Base-by-base conservation (phyloP, 1,284 basidiomycete genomes). In the Naganishia sp. region DNA sequence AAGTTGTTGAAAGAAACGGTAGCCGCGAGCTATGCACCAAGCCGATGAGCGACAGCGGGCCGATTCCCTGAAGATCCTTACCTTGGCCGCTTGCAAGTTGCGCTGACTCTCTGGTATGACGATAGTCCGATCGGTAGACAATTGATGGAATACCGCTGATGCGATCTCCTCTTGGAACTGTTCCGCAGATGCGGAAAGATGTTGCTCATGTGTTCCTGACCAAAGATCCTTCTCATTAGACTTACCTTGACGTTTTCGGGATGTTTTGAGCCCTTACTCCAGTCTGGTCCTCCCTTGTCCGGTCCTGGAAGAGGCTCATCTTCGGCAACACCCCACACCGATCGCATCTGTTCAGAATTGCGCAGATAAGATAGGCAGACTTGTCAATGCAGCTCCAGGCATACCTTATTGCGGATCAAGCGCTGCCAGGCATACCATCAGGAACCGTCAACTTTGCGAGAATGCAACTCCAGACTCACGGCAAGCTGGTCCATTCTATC, bases 1-100 rank as follows among this genome's bases (percentile, higher is more conserved):
- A 78, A 76, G 68, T 80, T 80, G 35, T 68, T 52, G 53, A 79
- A 78, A 1, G 77, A 72, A 10, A 77, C 78, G 45, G 70, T 69
- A 7, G 74, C 72, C 0, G 75, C 71, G 2, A 58, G 56, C 71
- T 72, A 45, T 21, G 7, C 13, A 35, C 23, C 23, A 13, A 11
- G n/a, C 7, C 17, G 15, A 25, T 17, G 15, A 21, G 31, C 55
- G 31, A 42, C 17, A 49, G 9, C 1, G 1, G 9, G 31, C 5
- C 25, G 13, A 39, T 23, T 3, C 9, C 13, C n/a, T 10, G 63
- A 43, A 9, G 50, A 31, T 23, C 18, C 54, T 43, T 41, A 67
- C 66, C 54, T 63, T 63, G 46, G 58, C 60, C 25, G 60, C 49
- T 41, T 67, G 60, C 18, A 63, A 25, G 3, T 32, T 67, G 28